phyloP scores from a whole-genome alignment of 2,329 filamentous ascomycete genomes.

The Venturia aucupariae region DNA sequence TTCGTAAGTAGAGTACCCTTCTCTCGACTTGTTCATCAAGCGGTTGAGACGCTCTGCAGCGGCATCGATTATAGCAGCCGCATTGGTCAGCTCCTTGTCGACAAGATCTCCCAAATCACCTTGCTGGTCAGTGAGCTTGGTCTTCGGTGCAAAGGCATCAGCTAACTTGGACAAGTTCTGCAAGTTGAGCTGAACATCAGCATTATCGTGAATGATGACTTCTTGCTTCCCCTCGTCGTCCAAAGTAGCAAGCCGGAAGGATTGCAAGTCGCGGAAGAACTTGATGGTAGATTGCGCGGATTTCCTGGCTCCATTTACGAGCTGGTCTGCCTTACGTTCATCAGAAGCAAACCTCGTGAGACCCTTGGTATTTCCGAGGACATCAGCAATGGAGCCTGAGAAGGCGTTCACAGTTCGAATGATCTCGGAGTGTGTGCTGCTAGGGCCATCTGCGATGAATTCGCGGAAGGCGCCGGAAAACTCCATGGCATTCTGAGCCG shows the following conservation, averaged over 20 bases:
- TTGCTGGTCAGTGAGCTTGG: slow-evolving; percentile 66
- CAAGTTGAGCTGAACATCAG: slow-evolving; percentile 88
- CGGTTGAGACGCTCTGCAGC: slow-evolving; percentile 83
- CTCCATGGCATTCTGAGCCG: slow-evolving; percentile 86
- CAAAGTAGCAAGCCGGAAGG: slow-evolving; percentile 84
- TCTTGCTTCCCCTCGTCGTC: slow-evolving; percentile 90
- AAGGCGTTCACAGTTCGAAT: slow-evolving; percentile 91
- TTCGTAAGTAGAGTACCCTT: slow-evolving; percentile 92
- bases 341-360: slow-evolving; percentile 86
- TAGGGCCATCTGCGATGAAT: slow-evolving; percentile 93
- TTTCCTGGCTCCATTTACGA: slow-evolving; percentile 72
- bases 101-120: slow-evolving; percentile 91
- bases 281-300: slow-evolving; percentile 81
- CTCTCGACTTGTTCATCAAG: slow-evolving; percentile 91
- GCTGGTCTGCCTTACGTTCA: slow-evolving; percentile 83
- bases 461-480: slow-evolving; percentile 98
- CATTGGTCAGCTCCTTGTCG: slow-evolving; percentile 83
- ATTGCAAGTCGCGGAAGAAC: slow-evolving; percentile 91
- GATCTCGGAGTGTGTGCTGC: slow-evolving; percentile 78
- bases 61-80: slow-evolving; percentile 88
- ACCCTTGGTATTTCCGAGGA: slow-evolving; percentile 94
- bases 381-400: slow-evolving; percentile 81
- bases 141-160: slow-evolving; percentile 83
- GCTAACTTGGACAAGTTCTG: slow-evolving; percentile 90
- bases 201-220: slow-evolving; percentile 93